These are phyloP conservation scores for Eutrema japonicum DNA, from an alignment of 345 rosid genomes.

Conservation along the genomic window DNA sequence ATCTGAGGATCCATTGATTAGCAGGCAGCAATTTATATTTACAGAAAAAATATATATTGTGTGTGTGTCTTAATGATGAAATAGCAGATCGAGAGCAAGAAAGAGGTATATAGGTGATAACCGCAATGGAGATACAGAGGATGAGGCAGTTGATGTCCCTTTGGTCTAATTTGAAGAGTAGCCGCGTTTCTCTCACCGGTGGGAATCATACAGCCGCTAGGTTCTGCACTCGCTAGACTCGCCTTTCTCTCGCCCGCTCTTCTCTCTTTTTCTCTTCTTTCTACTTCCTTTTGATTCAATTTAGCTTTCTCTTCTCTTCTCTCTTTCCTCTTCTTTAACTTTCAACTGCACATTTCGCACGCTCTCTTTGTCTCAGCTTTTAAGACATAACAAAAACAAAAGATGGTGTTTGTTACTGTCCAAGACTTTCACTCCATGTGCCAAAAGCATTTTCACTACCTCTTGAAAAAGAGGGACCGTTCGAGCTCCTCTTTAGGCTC, in stretches of 20 bases:
- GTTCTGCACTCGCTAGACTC: slow-evolving; percentile 74
- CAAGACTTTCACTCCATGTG: slow-evolving; percentile 48
- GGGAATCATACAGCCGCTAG: slow-evolving; percentile 91
- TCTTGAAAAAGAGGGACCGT: slow-evolving; percentile 35
- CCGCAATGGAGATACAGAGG: slow-evolving; percentile 66
- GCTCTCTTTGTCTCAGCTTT: slow-evolving; percentile 29
- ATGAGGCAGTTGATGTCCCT: slow-evolving; percentile 60
- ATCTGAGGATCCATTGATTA: slow-evolving; percentile 40
- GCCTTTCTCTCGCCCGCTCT: slow-evolving; percentile 3
- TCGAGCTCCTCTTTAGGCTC: slow-evolving; percentile 39
- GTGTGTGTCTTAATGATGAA: slow-evolving; percentile 31
- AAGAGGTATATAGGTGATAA: slow-evolving; percentile 36
- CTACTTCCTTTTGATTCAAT: slow-evolving; percentile 25
- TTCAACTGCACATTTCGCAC: slow-evolving; percentile 22
- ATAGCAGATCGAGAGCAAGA: slow-evolving; percentile 43
- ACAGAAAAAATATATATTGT: slow-evolving; percentile 2
- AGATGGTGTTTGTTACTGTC: slow-evolving; percentile 51
- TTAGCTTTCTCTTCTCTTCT: slow-evolving; percentile 32
- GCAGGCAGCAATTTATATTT: slow-evolving; percentile 28
- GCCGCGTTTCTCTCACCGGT: slow-evolving; percentile 72
- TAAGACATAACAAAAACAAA: slow-evolving; percentile 29
- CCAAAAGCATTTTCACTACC: slow-evolving; percentile 33
- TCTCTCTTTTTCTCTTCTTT: slow-evolving; percentile 25
- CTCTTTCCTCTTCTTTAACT: slow-evolving; percentile 30
- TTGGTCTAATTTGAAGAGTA: slow-evolving; percentile 52